A percentile compares a stretch with the other conserved stretches of the same genome.
These are phyloP conservation scores for Trichoderma hamatum DNA, from an alignment of 2,329 filamentous ascomycete genomes.

Conservation along the genomic window DNA sequence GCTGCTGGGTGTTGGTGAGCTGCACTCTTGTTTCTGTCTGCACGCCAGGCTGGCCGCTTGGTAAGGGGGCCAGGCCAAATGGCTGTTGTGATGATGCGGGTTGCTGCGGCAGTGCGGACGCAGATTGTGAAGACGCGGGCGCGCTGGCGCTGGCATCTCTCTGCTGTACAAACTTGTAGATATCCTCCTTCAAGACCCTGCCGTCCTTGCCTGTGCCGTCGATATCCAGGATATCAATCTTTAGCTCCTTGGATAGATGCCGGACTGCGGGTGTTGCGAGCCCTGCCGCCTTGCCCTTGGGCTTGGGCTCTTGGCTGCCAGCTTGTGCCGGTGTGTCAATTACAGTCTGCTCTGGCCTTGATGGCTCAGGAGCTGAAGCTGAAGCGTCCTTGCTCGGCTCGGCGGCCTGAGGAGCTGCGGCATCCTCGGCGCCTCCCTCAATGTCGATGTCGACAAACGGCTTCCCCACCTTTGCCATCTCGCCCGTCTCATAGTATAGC, in stretches of 20 bases:
- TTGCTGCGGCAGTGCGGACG: conserved; percentile 12
- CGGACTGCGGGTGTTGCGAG: conserved; percentile 92
- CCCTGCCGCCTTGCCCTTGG: conserved; percentile 66
- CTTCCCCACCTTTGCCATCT: conserved; percentile 95
- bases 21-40: conserved; percentile 70
- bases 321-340: not conserved
- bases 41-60: conserved; percentile 38
- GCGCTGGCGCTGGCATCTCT: conserved; percentile 46
- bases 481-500: conserved; percentile 91
- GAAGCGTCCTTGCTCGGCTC: conserved; percentile 37
- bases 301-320: conserved; percentile 30
- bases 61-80: not conserved
- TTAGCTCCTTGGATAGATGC: conserved; percentile 79
- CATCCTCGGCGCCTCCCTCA: conserved; percentile 64
- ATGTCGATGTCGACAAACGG: conserved; percentile 95
- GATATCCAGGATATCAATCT: conserved; percentile 77
- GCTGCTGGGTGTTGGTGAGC: conserved; percentile 77
- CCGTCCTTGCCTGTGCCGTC: conserved; percentile 88
- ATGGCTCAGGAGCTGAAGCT: conserved; percentile 29
- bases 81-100: not conserved
- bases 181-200: conserved; percentile 88
- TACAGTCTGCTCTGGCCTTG: conserved; percentile 21
- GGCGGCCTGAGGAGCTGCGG: conserved; percentile 42
- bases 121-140: conserved; percentile 30
- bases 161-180: conserved; percentile 68